A percentile compares a stretch with the other conserved stretches of the same genome.
Conservation (phyloP, 148 eudicot species). For the Camellia granthamiana region DNA sequence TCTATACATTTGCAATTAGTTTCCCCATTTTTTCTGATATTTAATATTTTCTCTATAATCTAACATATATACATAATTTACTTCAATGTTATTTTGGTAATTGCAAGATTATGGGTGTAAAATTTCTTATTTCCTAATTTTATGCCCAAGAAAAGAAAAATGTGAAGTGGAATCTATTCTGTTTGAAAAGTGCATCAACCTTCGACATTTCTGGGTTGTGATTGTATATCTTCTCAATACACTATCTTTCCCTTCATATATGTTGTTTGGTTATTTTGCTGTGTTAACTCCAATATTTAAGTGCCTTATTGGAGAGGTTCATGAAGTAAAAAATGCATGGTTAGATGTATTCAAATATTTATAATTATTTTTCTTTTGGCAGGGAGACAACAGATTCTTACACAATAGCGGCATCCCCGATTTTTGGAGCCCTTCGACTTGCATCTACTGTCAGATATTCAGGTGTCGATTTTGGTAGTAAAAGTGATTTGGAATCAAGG, state of each 20-base stretch:
- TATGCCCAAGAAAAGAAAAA: too few relatives aligned
- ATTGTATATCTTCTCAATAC: neutral
- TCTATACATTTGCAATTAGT: too few relatives aligned
- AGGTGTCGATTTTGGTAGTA: slow-evolving; percentile 17
- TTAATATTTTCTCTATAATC: neutral
- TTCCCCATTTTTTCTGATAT: too few relatives aligned
- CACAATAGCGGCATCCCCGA: slow-evolving; percentile 78
- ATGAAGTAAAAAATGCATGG: neutral
- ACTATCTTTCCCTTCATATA: too few relatives aligned
- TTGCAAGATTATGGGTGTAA: neutral
- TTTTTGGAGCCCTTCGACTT: slow-evolving; percentile 51
- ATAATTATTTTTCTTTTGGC: slow-evolving; percentile 12
- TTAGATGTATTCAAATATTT: too few relatives aligned
- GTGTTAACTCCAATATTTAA: too few relatives aligned
- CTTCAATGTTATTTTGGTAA: neutral
- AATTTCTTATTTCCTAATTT: neutral
- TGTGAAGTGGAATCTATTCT: too few relatives aligned
- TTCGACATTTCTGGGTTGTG: neutral
- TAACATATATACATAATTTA: neutral
- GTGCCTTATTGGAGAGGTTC: too few relatives aligned
- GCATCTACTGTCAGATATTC: slow-evolving; percentile 36
- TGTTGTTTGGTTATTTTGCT: too few relatives aligned
- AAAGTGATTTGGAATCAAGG: slow-evolving; percentile 43
- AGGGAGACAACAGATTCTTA: slow-evolving; percentile 76
- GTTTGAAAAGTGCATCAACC: neutral